Base-by-base conservation (phyloP, 768 basidiomycete species). In the Boletus reticuloceps region DNA sequence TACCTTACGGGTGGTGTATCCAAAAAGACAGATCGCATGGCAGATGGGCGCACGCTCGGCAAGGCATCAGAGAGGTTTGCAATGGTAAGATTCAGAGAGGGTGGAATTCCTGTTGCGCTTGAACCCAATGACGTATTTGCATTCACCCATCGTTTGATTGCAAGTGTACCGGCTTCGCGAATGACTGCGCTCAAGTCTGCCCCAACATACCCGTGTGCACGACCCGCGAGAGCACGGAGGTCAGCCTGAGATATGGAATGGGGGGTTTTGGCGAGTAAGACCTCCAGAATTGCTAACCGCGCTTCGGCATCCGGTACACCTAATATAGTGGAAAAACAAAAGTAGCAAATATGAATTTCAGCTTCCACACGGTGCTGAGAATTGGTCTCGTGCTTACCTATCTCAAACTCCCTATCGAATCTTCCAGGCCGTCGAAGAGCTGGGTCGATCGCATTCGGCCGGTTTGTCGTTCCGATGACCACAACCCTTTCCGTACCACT, bases 131-230 rank as follows among this genome's bases (percentile, higher is more conserved):
- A 53, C 19, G 37, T 32, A 37, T 58, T 55, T 36, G 55, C 58
- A 31, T 75, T 73, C 27, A 89, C 72, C 84, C 84, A 90, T 17
- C 88, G 85, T 63, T 95, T 95, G 68, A 99, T 96, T 4, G 94
- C 90, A 20, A 84, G 71, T 4, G 94, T 94, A 4, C 95, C 95
- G 10, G 94, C 94, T 72, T 96, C 91, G 32, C 96, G 88, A 22
- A 98, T 84, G 51, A 98, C 85, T 0, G 94, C 92, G 32, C 88
- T 86, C 42, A 99, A 79, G 71, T 99, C 97, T 6, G 97, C 97
- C 8, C 96, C 97, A 44, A 99, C 97, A 68, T 95, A 98, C 0
- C 97, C 97, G 59, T 99, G 94, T 12, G 94, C 94, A 32, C 82
- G 82, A 12, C 82, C 78, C 0, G 95, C 88, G 17, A 98, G 72